These are phyloP conservation scores for Aspergillus mulundensis DNA, from an alignment of 495 filamentous ascomycete species.

Conservation along the genomic window DNA sequence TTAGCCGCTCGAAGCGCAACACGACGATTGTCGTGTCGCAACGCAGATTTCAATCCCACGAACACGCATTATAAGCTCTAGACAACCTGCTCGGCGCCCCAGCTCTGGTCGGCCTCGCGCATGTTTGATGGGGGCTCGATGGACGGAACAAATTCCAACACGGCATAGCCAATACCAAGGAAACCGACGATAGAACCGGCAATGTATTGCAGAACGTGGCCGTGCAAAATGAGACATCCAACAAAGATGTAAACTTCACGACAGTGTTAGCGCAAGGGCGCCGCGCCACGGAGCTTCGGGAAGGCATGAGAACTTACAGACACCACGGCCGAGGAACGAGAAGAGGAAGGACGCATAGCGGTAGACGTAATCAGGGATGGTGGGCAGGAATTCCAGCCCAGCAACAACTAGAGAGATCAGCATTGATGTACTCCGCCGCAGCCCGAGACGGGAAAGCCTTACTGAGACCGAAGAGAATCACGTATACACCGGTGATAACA, in stretches of 20 bases:
- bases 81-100: conserved; percentile 82
- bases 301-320: conserved; percentile 61
- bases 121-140: conserved; percentile 98
- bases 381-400: conserved; percentile 68
- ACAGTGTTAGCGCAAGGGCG: conserved; percentile 19
- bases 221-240: conserved; percentile 75
- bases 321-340: conserved; percentile 89
- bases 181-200: conserved; percentile 70
- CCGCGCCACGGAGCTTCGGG: not conserved
- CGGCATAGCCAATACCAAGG: conserved; percentile 73
- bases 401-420: conserved; percentile 32
- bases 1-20: not conserved
- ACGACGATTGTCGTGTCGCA: not conserved
- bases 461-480: conserved; percentile 88
- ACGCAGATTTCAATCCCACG: not conserved
- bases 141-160: conserved; percentile 87
- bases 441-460: conserved; percentile 27
- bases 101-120: conserved; percentile 84
- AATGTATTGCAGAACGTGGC: conserved; percentile 52
- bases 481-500: conserved; percentile 76
- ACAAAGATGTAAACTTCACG: conserved; percentile 89
- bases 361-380: conserved; percentile 87
- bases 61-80: conserved; percentile 33
- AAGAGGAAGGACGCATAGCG: conserved; percentile 97
- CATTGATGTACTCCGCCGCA: not conserved